Percentiles rank a stretch among this genome's conserved stretches.
phyloP scores from a whole-genome alignment of 208 protist genomes.

The Herpetomonas tarakana region DNA sequence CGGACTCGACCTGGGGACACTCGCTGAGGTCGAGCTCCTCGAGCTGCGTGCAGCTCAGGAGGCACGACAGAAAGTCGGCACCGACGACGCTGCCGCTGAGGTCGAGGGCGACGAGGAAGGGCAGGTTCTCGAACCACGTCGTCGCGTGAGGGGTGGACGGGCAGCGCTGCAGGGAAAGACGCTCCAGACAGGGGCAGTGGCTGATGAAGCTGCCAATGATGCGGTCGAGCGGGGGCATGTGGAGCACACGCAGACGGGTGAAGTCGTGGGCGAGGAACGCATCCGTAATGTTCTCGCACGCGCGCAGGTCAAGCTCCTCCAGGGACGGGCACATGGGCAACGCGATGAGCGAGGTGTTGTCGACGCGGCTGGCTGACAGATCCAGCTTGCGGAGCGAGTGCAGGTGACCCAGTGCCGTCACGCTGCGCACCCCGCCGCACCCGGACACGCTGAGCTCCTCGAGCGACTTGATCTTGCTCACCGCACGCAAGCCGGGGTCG shows the following conservation, averaged over 20 bases:
- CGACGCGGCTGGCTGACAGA: constrained; percentile 34
- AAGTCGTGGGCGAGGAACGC: constrained; percentile 31
- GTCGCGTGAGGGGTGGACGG: constrained; percentile 5
- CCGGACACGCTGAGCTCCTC: constrained; percentile 25
- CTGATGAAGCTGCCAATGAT: constrained; percentile 29
- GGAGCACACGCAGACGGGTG: constrained; percentile 24
- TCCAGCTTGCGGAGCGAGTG: constrained; percentile 32
- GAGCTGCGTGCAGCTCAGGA: constrained; percentile 10
- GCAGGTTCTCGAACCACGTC: constrained; percentile 13
- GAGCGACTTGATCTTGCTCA: constrained; percentile 18
- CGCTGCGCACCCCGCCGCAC: constrained; percentile 32
- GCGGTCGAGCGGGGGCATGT: constrained; percentile 24
- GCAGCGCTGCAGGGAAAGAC: constrained; percentile 24
- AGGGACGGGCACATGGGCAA: constrained; percentile 34
- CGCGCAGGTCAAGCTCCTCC: constrained; percentile 34
- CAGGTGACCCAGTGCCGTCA: constrained; percentile 26
- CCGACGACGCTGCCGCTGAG: constrained; percentile 16
- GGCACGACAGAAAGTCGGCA: constrained; percentile 13
- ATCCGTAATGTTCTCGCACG: constrained; percentile 33
- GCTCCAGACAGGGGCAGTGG: constrained; percentile 32
- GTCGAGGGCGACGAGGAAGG: constrained; percentile 20
- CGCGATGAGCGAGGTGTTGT: constrained; percentile 39
- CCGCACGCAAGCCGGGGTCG: constrained; percentile 12
- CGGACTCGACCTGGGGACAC: constrained; percentile 20
- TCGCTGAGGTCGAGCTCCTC: constrained; percentile 25